Percentiles rank a stretch among this genome's conserved stretches.
Conservation (phyloP, 257 asterid genomes). For the Knoxia roxburghii region DNA sequence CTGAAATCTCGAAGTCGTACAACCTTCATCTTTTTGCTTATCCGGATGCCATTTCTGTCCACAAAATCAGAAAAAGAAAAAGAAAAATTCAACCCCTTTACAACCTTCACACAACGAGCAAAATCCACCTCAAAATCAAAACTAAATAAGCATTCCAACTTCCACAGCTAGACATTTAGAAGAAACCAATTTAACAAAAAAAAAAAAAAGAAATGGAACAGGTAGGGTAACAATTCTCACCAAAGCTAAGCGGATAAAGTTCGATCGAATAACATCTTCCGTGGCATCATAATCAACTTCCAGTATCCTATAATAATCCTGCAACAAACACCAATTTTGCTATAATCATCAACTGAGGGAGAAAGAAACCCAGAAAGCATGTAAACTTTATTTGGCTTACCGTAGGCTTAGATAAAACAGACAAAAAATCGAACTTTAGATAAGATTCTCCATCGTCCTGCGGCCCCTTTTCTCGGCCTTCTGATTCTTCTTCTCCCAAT, state of each 20-base stretch:
- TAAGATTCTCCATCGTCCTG: slow-evolving; percentile 35
- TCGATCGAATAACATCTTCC: slow-evolving; percentile 81
- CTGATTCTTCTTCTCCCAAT: slow-evolving; percentile 26
- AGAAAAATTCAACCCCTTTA: not conserved
- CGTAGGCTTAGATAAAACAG: slow-evolving; percentile 66
- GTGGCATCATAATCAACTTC: slow-evolving; percentile 90
- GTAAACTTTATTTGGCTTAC: slow-evolving; percentile 16
- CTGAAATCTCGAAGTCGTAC: slow-evolving; percentile 74
- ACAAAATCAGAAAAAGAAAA: slow-evolving; percentile 4
- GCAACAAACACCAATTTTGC: not conserved
- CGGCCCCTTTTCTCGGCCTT: slow-evolving; percentile 10
- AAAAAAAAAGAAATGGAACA: not conserved
- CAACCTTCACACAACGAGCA: not conserved
- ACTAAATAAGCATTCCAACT: not conserved
- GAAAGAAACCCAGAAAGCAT: not conserved
- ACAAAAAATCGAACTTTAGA: slow-evolving; percentile 57
- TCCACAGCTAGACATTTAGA: too few species aligned
- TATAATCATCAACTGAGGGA: not conserved
- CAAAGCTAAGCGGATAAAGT: slow-evolving; percentile 88
- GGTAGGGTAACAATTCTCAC: slow-evolving; percentile 30
- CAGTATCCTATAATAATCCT: slow-evolving; percentile 81
- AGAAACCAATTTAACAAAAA: not conserved
- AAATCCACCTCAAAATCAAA: not conserved
- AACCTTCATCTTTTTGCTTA: slow-evolving; percentile 61
- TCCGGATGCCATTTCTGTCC: slow-evolving; percentile 96